Conservation (phyloP, 768 basidiomycete species). For the Amanita rimosa region DNA sequence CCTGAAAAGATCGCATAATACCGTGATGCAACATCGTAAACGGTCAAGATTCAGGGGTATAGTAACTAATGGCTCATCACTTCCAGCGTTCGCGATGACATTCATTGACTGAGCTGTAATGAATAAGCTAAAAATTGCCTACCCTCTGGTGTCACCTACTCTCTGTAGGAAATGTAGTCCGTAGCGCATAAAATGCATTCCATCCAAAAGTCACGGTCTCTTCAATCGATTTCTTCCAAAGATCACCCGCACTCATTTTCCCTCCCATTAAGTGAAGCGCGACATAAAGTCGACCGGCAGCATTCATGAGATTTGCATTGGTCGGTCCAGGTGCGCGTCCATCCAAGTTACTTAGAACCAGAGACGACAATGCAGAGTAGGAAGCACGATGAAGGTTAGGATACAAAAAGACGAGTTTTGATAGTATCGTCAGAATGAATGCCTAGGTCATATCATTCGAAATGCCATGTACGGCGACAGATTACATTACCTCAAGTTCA, state of each 20-base stretch:
- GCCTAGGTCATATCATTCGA: constrained; percentile 18
- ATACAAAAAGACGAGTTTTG: constrained; percentile 49
- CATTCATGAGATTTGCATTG: constrained; percentile 24
- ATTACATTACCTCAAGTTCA: constrained; percentile 42
- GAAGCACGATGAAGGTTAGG: constrained; percentile 55
- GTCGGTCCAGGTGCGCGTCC: constrained; percentile 37
- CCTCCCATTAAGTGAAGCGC: constrained; percentile 64
- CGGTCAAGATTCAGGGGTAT: constrained; percentile 52
- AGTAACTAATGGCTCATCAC: constrained; percentile 34
- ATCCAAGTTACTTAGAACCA: constrained; percentile 46
- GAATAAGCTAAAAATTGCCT: not conserved
- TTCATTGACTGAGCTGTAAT: constrained; percentile 1
- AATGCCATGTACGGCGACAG: not conserved
- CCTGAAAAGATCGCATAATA: constrained; percentile 48
- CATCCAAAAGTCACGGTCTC: constrained; percentile 58
- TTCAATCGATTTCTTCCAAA: constrained; percentile 72
- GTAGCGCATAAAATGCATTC: constrained; percentile 44
- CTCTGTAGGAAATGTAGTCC: constrained; percentile 45
- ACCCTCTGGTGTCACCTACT: constrained; percentile 17
- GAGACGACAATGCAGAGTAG: constrained; percentile 35
- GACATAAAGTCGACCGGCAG: constrained; percentile 49
- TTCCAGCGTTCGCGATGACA: constrained; percentile 3
- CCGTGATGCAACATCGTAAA: constrained; percentile 38
- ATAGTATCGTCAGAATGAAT: constrained; percentile 35
- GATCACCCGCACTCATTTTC: constrained; percentile 57